phyloP scores from a whole-genome alignment of 2,329 filamentous ascomycete genomes.

The Saccharata proteae region DNA sequence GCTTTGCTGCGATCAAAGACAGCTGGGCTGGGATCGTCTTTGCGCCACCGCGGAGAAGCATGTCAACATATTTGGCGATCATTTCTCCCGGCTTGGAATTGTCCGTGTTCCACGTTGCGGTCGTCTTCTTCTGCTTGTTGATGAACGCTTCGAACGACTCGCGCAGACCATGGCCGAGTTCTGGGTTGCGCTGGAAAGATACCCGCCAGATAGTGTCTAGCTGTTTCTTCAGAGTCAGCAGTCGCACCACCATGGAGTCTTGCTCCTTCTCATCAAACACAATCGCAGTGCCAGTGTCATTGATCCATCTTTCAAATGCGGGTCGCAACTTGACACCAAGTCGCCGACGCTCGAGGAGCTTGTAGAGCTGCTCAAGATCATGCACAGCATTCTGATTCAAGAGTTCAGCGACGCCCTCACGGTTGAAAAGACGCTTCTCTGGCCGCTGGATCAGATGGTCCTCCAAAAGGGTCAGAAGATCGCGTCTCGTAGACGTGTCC shows the following conservation, averaged over 20 bases:
- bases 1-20: slow-evolving; percentile 44
- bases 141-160: slow-evolving; percentile 85
- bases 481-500: slow-evolving; percentile 69
- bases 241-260: slow-evolving; percentile 73
- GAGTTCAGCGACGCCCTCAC: slow-evolving; percentile 57
- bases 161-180: slow-evolving; percentile 64
- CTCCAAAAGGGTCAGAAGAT: slow-evolving; percentile 63
- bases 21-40: slow-evolving; percentile 67
- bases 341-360: slow-evolving; percentile 58
- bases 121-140: slow-evolving; percentile 68
- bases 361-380: slow-evolving; percentile 65
- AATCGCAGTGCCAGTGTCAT: slow-evolving; percentile 60
- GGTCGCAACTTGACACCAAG: slow-evolving; percentile 58
- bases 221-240: slow-evolving; percentile 69
- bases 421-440: slow-evolving; percentile 44
- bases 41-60: slow-evolving; percentile 73
- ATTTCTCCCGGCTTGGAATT: slow-evolving; percentile 95
- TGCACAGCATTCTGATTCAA: slow-evolving; percentile 57
- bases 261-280: slow-evolving; percentile 68
- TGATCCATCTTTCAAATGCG: slow-evolving; percentile 71
- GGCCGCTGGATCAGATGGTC: slow-evolving; percentile 58
- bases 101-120: slow-evolving; percentile 62
- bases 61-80: slow-evolving; percentile 95
- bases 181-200: slow-evolving; percentile 66
- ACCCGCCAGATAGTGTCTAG: slow-evolving; percentile 66